These are phyloP conservation scores for Pseudogymnoascus sp. DNA, from an alignment of 2,329 filamentous ascomycete genomes.

Conservation along the genomic window DNA sequence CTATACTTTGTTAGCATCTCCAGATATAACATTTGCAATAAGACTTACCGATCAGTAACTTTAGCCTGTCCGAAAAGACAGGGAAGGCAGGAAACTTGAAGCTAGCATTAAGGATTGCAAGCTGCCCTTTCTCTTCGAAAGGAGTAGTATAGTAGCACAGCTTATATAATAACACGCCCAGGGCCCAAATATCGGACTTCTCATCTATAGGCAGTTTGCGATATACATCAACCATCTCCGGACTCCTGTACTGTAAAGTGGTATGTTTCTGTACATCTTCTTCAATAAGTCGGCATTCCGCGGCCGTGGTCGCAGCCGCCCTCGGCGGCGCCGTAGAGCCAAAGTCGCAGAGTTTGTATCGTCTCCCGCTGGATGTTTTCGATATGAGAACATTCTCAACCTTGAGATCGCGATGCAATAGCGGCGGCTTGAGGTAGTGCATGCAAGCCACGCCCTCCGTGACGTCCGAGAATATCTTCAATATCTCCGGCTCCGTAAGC, in stretches of 20 bases:
- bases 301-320: constrained; percentile 76
- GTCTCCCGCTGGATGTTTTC: constrained; percentile 46
- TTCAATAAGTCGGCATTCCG: constrained; percentile 86
- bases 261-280: constrained; percentile 97
- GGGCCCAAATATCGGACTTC: constrained; percentile 94
- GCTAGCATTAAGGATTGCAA: constrained; percentile 92
- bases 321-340: constrained; percentile 80
- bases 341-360: constrained; percentile 98
- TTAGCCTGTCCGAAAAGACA: constrained; percentile 79
- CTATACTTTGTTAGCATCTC: constrained; percentile 37
- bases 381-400: constrained; percentile 96
- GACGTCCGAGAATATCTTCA: constrained; percentile 94
- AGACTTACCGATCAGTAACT: constrained; percentile 74
- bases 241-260: constrained; percentile 92
- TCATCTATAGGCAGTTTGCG: constrained; percentile 94
- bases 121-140: constrained; percentile 94
- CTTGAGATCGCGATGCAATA: constrained; percentile 91
- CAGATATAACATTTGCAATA: not conserved
- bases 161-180: constrained; percentile 94
- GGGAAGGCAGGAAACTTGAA: constrained; percentile 89
- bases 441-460: constrained; percentile 96
- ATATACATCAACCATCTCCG: constrained; percentile 98
- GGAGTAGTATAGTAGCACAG: constrained; percentile 98
- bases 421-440: constrained; percentile 93
- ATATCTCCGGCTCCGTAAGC: constrained; percentile 92